phyloP scores from a whole-genome alignment of 371 early-diverging fungal genomes.

The Batkoa obscura region DNA sequence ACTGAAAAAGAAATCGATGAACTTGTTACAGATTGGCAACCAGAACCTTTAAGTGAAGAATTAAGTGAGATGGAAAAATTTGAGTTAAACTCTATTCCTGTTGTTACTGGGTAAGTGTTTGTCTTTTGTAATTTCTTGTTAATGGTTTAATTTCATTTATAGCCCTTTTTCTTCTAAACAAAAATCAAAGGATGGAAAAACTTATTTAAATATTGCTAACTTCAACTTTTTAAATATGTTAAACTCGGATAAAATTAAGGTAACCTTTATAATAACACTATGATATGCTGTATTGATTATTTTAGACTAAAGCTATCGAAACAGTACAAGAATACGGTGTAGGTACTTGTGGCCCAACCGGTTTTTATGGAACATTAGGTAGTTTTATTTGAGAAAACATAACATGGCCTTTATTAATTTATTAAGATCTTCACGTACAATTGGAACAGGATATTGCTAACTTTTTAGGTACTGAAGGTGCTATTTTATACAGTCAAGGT shows the following conservation, averaged over 20 bases:
- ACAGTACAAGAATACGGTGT: slow-evolving; percentile 94
- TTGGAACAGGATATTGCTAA: slow-evolving; percentile 80
- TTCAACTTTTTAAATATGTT: slow-evolving; percentile 75
- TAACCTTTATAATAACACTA: slow-evolving; percentile 7
- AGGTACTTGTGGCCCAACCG: slow-evolving; percentile 97
- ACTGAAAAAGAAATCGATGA: slow-evolving; percentile 90
- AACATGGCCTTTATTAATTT: background rate
- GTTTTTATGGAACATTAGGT: slow-evolving; percentile 98
- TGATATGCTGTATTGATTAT: background rate
- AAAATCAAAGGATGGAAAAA: slow-evolving; percentile 29
- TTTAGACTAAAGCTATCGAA: slow-evolving; percentile 57
- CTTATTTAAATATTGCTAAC: slow-evolving; percentile 63
- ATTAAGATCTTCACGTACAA: slow-evolving; percentile 86
- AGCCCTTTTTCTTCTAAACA: slow-evolving; percentile 32
- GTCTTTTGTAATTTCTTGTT: too few relatives aligned
- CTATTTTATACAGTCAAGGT: slow-evolving; percentile 96
- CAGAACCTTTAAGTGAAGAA: slow-evolving; percentile 80
- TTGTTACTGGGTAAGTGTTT: slow-evolving; percentile 23
- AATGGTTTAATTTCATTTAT: background rate
- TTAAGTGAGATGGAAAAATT: slow-evolving; percentile 56
- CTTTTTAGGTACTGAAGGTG: slow-evolving; percentile 72
- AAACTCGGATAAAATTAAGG: slow-evolving; percentile 50
- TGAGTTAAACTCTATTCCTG: slow-evolving; percentile 54
- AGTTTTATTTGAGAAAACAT: background rate
- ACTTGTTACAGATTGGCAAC: slow-evolving; percentile 91